phyloP scores from a whole-genome alignment of 106 monocot species.

The Ottelia alismoides region DNA sequence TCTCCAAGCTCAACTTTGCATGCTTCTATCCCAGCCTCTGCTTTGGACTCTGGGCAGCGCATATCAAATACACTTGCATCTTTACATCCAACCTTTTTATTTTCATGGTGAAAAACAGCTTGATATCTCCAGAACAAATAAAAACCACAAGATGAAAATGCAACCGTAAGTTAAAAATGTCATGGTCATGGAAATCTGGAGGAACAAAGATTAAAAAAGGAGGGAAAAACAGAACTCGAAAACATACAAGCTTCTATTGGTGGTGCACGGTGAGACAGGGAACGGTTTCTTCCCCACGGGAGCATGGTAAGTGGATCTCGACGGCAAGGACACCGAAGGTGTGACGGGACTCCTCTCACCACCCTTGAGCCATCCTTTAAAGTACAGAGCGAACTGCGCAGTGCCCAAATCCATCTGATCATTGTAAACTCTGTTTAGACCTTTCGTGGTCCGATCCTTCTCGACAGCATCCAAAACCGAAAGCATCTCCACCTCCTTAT shows the following conservation, averaged over 20 bases:
- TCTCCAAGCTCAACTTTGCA: too few relatives aligned
- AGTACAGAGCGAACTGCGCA: constrained; percentile 37
- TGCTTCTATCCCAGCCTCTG: too few relatives aligned
- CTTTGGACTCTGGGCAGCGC: too few relatives aligned
- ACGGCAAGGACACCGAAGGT: constrained; percentile 36
- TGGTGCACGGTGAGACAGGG: constrained; percentile 6
- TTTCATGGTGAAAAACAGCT: too few relatives aligned
- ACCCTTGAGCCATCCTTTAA: constrained; percentile 44
- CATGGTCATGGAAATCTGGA: too few relatives aligned
- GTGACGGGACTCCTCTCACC: constrained; percentile 26
- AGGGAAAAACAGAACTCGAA: too few relatives aligned
- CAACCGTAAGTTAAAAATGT: too few relatives aligned
- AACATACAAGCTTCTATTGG: constrained; percentile 32
- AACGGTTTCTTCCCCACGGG: constrained; percentile 11
- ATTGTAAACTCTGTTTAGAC: constrained; percentile 33
- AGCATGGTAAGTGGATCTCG: constrained; percentile 8
- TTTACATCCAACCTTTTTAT: too few relatives aligned
- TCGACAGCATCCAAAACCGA: constrained; percentile 17
- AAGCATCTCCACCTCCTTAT: constrained; percentile 31
- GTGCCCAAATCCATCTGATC: constrained; percentile 60
- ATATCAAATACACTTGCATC: too few relatives aligned
- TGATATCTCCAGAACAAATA: too few relatives aligned
- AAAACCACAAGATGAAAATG: too few relatives aligned
- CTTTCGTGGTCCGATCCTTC: constrained; percentile 25
- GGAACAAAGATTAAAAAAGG: too few relatives aligned